Conservation (phyloP, 768 basidiomycete species). For the Pleurotus eryngii region DNA sequence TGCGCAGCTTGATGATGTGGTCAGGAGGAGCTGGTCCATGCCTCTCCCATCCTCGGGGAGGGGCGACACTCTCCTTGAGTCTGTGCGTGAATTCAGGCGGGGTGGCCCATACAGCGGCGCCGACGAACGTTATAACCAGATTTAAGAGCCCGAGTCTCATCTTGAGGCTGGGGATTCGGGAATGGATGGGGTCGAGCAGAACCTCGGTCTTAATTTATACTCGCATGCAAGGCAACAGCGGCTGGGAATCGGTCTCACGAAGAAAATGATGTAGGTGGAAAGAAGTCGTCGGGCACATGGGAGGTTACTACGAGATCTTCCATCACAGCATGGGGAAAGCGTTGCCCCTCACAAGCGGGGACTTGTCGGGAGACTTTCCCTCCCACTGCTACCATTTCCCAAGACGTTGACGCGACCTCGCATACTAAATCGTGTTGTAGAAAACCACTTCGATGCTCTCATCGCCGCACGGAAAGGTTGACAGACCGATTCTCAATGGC, state of each 20-base stretch:
- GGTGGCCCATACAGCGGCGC: not conserved
- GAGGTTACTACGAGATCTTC: conserved; percentile 3
- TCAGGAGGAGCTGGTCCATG: conserved; percentile 38
- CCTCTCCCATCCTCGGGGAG: conserved; percentile 46
- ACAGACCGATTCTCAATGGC: too few relatives aligned
- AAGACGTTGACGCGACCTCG: too few relatives aligned
- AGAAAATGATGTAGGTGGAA: not conserved
- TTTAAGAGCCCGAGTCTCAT: not conserved
- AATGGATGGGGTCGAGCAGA: not conserved
- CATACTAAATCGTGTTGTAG: too few relatives aligned
- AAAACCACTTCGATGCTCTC: too few relatives aligned
- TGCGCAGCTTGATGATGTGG: conserved; percentile 50
- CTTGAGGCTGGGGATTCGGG: not conserved
- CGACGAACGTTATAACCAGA: not conserved
- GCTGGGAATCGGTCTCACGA: conserved; percentile 6
- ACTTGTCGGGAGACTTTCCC: too few relatives aligned
- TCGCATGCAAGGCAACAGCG: too few relatives aligned
- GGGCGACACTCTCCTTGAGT: conserved; percentile 48
- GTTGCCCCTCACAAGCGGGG: too few relatives aligned
- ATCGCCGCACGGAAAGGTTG: too few relatives aligned
- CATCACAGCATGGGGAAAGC: not conserved
- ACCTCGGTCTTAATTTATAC: too few relatives aligned
- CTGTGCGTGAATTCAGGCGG: conserved; percentile 8
- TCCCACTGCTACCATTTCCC: too few relatives aligned
- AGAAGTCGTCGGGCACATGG: conserved; percentile 3